phyloP scores from a whole-genome alignment of 148 eudicot genomes.

The Nepenthes mirabilis region DNA sequence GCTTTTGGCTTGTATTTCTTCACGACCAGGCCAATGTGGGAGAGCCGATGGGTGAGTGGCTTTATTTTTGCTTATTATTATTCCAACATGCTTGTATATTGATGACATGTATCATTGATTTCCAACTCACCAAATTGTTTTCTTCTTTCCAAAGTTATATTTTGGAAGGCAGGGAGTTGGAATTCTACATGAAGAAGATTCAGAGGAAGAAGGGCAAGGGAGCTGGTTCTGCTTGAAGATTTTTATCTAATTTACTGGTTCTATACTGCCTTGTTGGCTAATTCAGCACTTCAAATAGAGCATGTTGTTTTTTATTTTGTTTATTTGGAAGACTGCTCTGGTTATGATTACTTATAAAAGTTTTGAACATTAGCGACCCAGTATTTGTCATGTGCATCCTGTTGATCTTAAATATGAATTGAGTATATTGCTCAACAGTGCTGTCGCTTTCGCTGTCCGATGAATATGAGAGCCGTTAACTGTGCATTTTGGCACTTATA shows the following conservation, averaged over 20 bases:
- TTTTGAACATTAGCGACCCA: too few species aligned
- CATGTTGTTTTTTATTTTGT: too few species aligned
- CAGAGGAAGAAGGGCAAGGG: conserved; percentile 66
- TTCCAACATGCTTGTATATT: background rate
- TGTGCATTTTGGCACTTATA: too few species aligned
- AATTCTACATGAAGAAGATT: conserved; percentile 75
- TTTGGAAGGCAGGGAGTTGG: conserved; percentile 66
- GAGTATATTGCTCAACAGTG: too few species aligned
- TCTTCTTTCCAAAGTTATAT: conserved; percentile 32
- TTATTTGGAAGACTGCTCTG: too few species aligned
- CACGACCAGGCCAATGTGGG: conserved; percentile 82
- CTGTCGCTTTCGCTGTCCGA: too few species aligned
- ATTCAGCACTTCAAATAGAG: background rate
- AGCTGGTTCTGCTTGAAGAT: conserved; percentile 33
- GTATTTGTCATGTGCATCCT: too few species aligned
- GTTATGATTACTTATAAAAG: too few species aligned
- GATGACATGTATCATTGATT: background rate
- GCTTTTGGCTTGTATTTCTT: conserved; percentile 58
- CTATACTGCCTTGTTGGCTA: background rate
- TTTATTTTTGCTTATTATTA: too few species aligned
- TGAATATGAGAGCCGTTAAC: too few species aligned
- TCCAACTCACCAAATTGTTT: background rate
- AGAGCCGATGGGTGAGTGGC: conserved; percentile 54
- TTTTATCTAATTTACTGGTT: background rate
- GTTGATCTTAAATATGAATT: too few species aligned